Base-by-base conservation (phyloP, 2,329 filamentous ascomycete species). In the Bipolaris oryzae region DNA sequence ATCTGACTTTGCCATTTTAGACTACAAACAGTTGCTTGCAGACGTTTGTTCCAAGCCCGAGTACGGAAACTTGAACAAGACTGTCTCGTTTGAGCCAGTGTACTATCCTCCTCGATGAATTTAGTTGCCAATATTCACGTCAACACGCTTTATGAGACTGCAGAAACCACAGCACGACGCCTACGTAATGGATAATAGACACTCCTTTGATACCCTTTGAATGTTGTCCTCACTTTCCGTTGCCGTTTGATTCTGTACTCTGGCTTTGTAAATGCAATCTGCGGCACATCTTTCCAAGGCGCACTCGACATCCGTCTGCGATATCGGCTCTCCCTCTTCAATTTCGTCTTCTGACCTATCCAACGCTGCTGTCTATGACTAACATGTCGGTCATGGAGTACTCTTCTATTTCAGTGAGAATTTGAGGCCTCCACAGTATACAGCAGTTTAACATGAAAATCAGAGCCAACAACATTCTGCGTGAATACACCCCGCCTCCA, bases 11-110 rank as follows among this genome's bases (percentile, higher is more conserved):
- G 28, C 28, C 28, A 31, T 31, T 31, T 11, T 31, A 68, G 65
- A 64, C 18, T 68, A 68, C 54, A 64, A 68, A 28, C 41, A 57
- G 5, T 31, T 64, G 1, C 43, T 68, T 6, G 49, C 50, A 23
- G 35, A 15, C 5, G 57, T 58, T 42, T 69, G 66, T 28, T 48
- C 37, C 13, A 42, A 43, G 23, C 48, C 50, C 11, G 46, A 59
- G 15, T 53, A 53, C 28, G 58, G 61, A n/a, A 35, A 18, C 49
- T 23, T 51, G 48, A 58, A 58, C 21, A 66, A 60, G 50, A 42
- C 21, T 9, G 63, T 63, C 35, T 28, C 23, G 23, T 66, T 48
- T 39, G 48, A 41, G 13, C 53, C 53, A 18, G 35, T 41, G 9
- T 15, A 23, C 13, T 6, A 47, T 4, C 10, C 41, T 15, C 35